These are phyloP conservation scores for Porodaedalea pini DNA, from an alignment of 1,284 basidiomycete species.

Conservation along the genomic window DNA sequence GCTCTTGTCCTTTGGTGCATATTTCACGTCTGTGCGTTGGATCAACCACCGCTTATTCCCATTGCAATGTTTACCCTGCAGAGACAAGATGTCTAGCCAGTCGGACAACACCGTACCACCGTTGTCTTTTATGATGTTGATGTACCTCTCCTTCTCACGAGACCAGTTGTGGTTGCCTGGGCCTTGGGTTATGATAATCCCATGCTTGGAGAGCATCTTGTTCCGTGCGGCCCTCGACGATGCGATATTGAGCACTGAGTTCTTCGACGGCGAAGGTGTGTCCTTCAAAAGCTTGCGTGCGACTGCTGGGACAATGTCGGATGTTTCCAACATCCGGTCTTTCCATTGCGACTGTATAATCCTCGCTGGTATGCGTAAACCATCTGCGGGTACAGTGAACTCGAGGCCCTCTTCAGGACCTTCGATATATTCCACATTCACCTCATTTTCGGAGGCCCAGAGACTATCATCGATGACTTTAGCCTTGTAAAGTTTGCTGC, in stretches of 20 bases:
- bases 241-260: constrained; percentile 30
- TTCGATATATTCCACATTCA: constrained; percentile 40
- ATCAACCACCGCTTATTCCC: constrained; percentile 52
- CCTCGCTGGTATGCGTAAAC: constrained; percentile 46
- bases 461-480: constrained; percentile 37
- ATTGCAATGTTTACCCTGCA: constrained; percentile 46
- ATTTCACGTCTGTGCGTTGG: constrained; percentile 43
- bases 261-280: constrained; percentile 46
- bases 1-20: constrained; percentile 38
- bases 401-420: constrained; percentile 32
- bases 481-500: constrained; percentile 28
- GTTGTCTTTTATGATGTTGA: constrained; percentile 43
- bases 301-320: constrained; percentile 41
- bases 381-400: constrained; percentile 29
- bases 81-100: constrained; percentile 62
- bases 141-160: constrained; percentile 37
- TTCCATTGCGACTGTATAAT: constrained; percentile 50
- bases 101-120: constrained; percentile 65
- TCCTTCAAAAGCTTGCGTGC: constrained; percentile 30
- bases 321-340: constrained; percentile 41
- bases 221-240: constrained; percentile 29
- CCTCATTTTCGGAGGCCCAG: constrained; percentile 32
- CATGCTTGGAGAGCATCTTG: constrained; percentile 43
- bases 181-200: constrained; percentile 47
- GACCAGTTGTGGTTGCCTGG: constrained; percentile 23